Percentiles rank a stretch among this genome's conserved stretches.
Evolutionary conservation across 2,329 filamentous ascomycete species (phyloP).

Genomic region (Orbilia javanica): DNA sequence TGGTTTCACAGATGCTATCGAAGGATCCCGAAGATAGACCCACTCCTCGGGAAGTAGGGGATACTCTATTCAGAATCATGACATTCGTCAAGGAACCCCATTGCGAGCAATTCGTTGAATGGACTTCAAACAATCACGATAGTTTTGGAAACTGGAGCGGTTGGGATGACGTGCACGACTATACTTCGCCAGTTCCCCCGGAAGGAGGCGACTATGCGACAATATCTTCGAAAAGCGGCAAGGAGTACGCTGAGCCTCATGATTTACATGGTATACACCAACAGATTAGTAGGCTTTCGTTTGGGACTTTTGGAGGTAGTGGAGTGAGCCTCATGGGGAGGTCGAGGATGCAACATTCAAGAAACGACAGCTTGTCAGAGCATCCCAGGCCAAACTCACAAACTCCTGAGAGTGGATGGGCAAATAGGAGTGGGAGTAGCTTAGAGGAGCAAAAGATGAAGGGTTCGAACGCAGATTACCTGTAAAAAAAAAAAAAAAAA

Average conservation of each 20-base stretch:
- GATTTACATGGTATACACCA: conserved; percentile 42
- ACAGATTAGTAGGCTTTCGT: conserved; percentile 48
- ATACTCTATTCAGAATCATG: conserved; percentile 57
- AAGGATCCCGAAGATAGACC: conserved; percentile 60
- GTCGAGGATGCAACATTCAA: conserved; percentile 28
- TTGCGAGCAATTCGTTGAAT: conserved; percentile 54
- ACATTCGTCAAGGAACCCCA: conserved; percentile 56
- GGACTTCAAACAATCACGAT: conserved; percentile 31
- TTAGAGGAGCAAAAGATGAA: conserved; percentile 1
- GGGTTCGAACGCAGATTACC: conserved; percentile 25
- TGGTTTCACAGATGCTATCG: conserved; percentile 60
- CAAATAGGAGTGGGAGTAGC: conserved; percentile 25
- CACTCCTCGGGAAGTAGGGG: conserved; percentile 57
- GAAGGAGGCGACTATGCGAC: conserved; percentile 16
- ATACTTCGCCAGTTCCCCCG: conserved; percentile 2
- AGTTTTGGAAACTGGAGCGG: conserved; percentile 57
- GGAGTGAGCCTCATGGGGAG: background rate
- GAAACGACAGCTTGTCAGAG: conserved; percentile 26
- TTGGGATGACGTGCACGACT: conserved; percentile 57
- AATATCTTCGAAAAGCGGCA: conserved; percentile 13
- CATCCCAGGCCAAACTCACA: conserved; percentile 2
- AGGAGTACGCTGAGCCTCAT: conserved; percentile 12
- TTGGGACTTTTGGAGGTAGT: conserved; percentile 43
- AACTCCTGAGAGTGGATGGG: conserved; percentile 20
- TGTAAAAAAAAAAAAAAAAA: conserved; percentile 31